Evolutionary conservation across 2,329 filamentous ascomycete genomes (phyloP), one percentile per base, ranked within the genome.

Genomic region (Xylaria sp.): DNA sequence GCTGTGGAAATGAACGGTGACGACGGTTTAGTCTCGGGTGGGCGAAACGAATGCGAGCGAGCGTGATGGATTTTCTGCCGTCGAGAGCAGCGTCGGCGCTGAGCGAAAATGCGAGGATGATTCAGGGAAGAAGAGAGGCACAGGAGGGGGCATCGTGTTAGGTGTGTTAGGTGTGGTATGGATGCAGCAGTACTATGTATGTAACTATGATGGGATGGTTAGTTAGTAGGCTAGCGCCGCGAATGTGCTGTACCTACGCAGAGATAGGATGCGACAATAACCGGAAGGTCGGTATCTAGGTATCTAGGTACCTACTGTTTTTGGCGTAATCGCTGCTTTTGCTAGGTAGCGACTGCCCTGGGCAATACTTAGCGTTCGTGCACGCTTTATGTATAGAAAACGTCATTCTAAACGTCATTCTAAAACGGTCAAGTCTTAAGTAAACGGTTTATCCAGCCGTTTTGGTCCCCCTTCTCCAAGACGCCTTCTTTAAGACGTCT

Each of bases 181-280:
- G 22, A 29, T 57, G 38, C 33, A 27, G 53, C 25, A 29, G 22
- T 33, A 36, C n/a, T n/a, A n/a, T n/a, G n/a, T n/a, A n/a, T n/a
- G n/a, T n/a, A n/a, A n/a, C n/a, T n/a, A n/a, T n/a, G n/a, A n/a
- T n/a, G n/a, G n/a, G n/a, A n/a, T n/a, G n/a, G n/a, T n/a, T n/a
- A n/a, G n/a, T n/a, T 44, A n/a, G 42, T n/a, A 33, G 25, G 44
- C 27, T 31, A 47, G 47, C 61, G 47, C 47, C 20, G 53, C 20
- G 27, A 55, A 7, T 54, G 33, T 42, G 31, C 20, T 17, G 45
- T 39, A 27, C 17, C 11, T 9, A 33, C n/a, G 42, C 10, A 10
- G 33, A 33, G 47, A 39, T 55, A 42, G n/a, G 33, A 39, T 29
- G 45, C 22, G 22, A 49, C 25, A 49, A 29, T 49, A 13, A 49